These are phyloP conservation scores for Cryoendolithus antarcticus DNA, from an alignment of 2,329 filamentous ascomycete genomes.

Conservation along the genomic window DNA sequence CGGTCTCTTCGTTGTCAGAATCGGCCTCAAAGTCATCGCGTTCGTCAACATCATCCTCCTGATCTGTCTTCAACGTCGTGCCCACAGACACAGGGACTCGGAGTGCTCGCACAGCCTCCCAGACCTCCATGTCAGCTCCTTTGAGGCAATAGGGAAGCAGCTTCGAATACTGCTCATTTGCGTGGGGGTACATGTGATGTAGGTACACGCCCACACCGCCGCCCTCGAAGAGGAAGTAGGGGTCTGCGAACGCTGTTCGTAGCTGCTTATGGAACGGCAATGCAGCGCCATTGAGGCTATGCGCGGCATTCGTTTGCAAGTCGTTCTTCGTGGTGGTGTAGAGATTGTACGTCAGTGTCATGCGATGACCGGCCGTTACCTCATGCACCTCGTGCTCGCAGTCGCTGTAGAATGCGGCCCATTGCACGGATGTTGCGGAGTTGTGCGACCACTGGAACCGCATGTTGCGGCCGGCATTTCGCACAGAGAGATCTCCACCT, in stretches of 20 bases:
- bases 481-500: slow-evolving; percentile 32
- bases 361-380: slow-evolving; percentile 38
- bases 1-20: no score
- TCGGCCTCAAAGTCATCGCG: no score
- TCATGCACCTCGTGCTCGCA: slow-evolving; percentile 42
- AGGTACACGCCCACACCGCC: slow-evolving; percentile 11
- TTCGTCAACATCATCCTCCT: no score
- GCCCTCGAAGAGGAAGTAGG: slow-evolving; percentile 24
- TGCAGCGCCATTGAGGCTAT: slow-evolving; percentile 19
- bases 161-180: slow-evolving; percentile 4
- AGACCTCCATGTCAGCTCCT: slow-evolving; percentile 17
- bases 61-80: no score
- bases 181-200: slow-evolving; percentile 16
- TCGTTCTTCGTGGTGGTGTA: slow-evolving; percentile 29
- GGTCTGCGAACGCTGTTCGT: slow-evolving; percentile 18
- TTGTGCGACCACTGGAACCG: slow-evolving; percentile 31
- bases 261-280: slow-evolving; percentile 27
- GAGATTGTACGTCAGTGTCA: slow-evolving; percentile 51
- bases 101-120: slow-evolving; percentile 9
- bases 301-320: slow-evolving; percentile 11
- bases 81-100: no score
- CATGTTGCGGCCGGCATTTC: slow-evolving; percentile 26
- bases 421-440: slow-evolving; percentile 21
- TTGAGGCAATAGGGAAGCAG: slow-evolving; percentile 15
- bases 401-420: slow-evolving; percentile 43